phyloP scores from a whole-genome alignment of 2,329 filamentous ascomycete genomes.

The Colletotrichum australisinense region DNA sequence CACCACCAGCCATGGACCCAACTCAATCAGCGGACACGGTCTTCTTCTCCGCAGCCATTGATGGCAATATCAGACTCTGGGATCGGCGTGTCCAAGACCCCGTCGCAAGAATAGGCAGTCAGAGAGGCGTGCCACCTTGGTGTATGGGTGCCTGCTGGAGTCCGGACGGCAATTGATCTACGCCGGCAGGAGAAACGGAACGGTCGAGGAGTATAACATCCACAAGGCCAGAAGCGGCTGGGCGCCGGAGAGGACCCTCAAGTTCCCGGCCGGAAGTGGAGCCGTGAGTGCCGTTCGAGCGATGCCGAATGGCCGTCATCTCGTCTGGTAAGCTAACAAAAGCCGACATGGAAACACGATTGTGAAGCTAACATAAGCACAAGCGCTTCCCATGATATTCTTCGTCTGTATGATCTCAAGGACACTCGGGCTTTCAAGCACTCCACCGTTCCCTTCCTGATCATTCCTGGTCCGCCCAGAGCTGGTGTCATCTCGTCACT shows the following conservation, averaged over 20 bases:
- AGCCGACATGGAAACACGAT: conserved; percentile 3
- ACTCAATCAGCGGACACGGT: conserved; percentile 77
- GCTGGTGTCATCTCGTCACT: conserved; percentile 89
- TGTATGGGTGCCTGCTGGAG: conserved; percentile 98
- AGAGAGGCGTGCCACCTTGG: conserved; percentile 87
- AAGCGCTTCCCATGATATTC: conserved; percentile 94
- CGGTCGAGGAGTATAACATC: conserved; percentile 93
- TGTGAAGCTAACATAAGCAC: conserved; percentile 3
- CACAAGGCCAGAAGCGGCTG: conserved; percentile 78
- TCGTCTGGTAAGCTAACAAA: conserved; percentile 72
- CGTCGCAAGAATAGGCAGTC: conserved; percentile 81
- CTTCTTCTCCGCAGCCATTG: conserved; percentile 89
- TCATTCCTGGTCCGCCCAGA: conserved; percentile 85
- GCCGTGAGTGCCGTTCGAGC: conserved; percentile 87
- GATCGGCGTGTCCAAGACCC: conserved; percentile 82
- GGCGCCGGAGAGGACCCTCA: conserved; percentile 81
- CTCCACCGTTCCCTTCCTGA: conserved; percentile 91
- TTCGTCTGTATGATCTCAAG: conserved; percentile 89
- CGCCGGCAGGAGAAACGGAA: conserved; percentile 88
- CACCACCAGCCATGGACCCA: conserved; percentile 59
- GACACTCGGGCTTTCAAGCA: conserved; percentile 74
- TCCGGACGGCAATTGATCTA: conserved; percentile 96
- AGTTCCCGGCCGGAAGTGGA: conserved; percentile 89
- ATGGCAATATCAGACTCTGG: conserved; percentile 93
- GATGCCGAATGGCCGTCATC: conserved; percentile 93